A percentile compares a stretch with the other conserved stretches of the same genome.
Evolutionary conservation across 768 basidiomycete genomes (phyloP).

Genomic region (Multifurca ochricompacta): DNA sequence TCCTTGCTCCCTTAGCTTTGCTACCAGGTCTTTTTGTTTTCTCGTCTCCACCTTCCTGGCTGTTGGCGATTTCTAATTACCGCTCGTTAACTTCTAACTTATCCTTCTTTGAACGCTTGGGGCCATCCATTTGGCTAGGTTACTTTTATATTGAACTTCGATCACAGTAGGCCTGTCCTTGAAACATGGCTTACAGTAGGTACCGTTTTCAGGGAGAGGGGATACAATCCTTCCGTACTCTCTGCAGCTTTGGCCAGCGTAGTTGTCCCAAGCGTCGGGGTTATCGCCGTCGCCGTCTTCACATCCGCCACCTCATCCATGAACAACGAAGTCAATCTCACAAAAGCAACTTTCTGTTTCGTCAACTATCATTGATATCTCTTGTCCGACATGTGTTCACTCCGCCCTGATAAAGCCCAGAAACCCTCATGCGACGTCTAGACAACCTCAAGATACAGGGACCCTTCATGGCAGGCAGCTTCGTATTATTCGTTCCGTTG

Average conservation of each 20-base stretch:
- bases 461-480: neutral
- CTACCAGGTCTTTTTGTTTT: neutral
- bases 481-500: neutral
- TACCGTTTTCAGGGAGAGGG: neutral
- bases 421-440: neutral
- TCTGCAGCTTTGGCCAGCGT: neutral
- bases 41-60: neutral
- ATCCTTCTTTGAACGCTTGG: neutral
- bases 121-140: neutral
- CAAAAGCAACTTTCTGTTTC: neutral
- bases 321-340: neutral
- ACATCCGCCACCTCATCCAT: neutral
- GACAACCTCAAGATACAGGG: neutral
- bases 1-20: neutral
- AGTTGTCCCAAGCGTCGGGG: neutral
- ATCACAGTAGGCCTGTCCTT: neutral
- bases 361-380: neutral
- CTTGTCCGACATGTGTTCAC: neutral
- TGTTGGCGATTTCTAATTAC: neutral
- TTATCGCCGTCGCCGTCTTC: neutral
- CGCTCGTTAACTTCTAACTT: neutral
- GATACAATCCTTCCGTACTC: neutral
- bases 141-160: conserved; percentile 3
- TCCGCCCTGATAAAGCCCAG: neutral
- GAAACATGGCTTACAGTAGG: neutral